Evolutionary conservation across 768 basidiomycete species (phyloP).

Genomic region (Amanita rimosa): DNA sequence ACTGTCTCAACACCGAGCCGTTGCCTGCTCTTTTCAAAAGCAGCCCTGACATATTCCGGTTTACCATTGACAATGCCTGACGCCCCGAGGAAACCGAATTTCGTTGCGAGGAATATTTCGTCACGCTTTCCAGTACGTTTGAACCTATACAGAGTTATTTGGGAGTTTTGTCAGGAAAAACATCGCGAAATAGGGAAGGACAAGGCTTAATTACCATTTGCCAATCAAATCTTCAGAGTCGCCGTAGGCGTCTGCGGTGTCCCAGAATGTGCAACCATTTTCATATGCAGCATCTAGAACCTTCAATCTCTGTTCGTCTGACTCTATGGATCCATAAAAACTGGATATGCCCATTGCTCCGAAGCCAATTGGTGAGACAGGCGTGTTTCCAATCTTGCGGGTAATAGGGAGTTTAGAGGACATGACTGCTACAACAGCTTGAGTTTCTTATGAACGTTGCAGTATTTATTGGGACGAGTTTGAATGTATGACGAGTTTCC

Average conservation of each 20-base stretch:
- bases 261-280: slow-evolving; percentile 35
- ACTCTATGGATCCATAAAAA: slow-evolving; percentile 29
- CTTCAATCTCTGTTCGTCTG: slow-evolving; percentile 53
- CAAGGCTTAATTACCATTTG: slow-evolving; percentile 24
- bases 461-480: no score
- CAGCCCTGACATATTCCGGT: slow-evolving; percentile 24
- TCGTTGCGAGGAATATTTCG: slow-evolving; percentile 54
- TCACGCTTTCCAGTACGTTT: slow-evolving; percentile 36
- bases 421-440: neutral
- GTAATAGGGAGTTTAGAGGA: neutral
- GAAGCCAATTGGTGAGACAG: slow-evolving; percentile 45
- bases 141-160: slow-evolving; percentile 23
- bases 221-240: slow-evolving; percentile 33
- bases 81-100: slow-evolving; percentile 18
- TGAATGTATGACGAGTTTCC: no score
- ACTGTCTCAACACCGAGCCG: slow-evolving; percentile 22
- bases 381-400: slow-evolving; percentile 30
- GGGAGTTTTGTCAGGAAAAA: no score
- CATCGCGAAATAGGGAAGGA: no score
- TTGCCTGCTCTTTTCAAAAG: slow-evolving; percentile 21
- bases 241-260: slow-evolving; percentile 35
- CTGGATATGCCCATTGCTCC: slow-evolving; percentile 47
- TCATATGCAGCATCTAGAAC: slow-evolving; percentile 34
- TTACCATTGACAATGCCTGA: slow-evolving; percentile 16
- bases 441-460: no score